These are phyloP conservation scores for Flaveria sonorensis DNA, from an alignment of 129 eudicot genomes.

Conservation along the genomic window DNA sequence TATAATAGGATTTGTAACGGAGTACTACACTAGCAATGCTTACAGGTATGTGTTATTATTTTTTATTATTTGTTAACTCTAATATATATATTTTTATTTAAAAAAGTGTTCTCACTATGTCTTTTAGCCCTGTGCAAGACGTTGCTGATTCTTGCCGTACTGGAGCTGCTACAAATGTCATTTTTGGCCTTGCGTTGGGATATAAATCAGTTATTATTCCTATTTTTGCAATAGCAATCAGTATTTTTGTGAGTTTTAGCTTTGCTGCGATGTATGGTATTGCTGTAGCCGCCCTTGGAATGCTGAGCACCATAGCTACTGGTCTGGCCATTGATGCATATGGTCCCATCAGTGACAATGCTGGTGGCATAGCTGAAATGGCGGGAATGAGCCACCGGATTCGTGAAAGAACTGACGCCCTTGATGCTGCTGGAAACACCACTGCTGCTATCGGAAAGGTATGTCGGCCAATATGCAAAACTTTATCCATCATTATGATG, in stretches of 20 bases:
- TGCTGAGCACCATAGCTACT: slow-evolving; percentile 88
- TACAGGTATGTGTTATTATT: slow-evolving; percentile 50
- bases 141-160: slow-evolving; percentile 92
- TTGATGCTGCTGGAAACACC: slow-evolving; percentile 91
- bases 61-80: not conserved
- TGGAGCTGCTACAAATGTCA: slow-evolving; percentile 85
- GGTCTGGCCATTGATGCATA: slow-evolving; percentile 88
- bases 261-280: slow-evolving; percentile 89
- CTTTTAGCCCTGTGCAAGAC: slow-evolving; percentile 78
- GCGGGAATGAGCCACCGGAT: slow-evolving; percentile 87
- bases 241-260: slow-evolving; percentile 73
- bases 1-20: slow-evolving; percentile 75
- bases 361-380: slow-evolving; percentile 93
- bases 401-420: slow-evolving; percentile 85
- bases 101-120: not conserved
- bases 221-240: slow-evolving; percentile 71
- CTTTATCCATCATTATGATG: not conserved
- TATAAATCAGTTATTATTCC: slow-evolving; percentile 82
- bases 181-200: slow-evolving; percentile 87
- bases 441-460: slow-evolving; percentile 92
- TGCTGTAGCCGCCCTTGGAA: slow-evolving; percentile 86
- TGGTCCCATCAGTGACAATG: slow-evolving; percentile 91
- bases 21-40: slow-evolving; percentile 82
- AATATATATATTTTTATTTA: not conserved
- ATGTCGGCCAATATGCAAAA: slow-evolving; percentile 14